Percentiles rank a stretch among this genome's conserved stretches.
Conservation (phyloP, 495 filamentous ascomycete genomes). For the Glutinoglossum americanum region DNA sequence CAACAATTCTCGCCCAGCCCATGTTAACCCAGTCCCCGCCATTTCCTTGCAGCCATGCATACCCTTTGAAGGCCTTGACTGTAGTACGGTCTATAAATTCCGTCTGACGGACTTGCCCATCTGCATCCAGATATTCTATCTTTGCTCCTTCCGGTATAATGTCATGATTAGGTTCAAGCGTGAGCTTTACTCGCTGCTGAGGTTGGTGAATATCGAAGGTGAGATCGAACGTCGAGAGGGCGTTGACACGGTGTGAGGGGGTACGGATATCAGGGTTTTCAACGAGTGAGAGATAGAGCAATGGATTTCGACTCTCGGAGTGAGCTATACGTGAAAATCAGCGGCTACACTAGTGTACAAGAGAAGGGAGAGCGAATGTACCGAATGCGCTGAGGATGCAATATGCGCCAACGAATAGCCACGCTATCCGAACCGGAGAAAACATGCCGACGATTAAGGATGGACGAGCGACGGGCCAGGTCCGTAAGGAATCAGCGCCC, state of each 20-base stretch:
- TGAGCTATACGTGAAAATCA: constrained; percentile 25
- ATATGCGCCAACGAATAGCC: neutral
- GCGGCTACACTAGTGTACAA: neutral
- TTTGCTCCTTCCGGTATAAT: constrained; percentile 57
- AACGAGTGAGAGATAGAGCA: constrained; percentile 49
- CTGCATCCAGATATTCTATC: constrained; percentile 43
- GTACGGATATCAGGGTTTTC: constrained; percentile 61
- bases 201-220: constrained; percentile 51
- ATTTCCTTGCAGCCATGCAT: constrained; percentile 43
- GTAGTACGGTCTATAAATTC: constrained; percentile 47
- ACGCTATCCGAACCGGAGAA: neutral
- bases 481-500: neutral
- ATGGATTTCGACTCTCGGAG: constrained; percentile 53
- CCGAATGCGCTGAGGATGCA: neutral
- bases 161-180: constrained; percentile 80
- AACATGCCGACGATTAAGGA: neutral
- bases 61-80: constrained; percentile 69
- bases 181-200: constrained; percentile 49
- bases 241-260: constrained; percentile 54
- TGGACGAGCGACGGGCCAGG: neutral
- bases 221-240: constrained; percentile 61
- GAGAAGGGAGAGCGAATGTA: neutral
- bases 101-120: constrained; percentile 37
- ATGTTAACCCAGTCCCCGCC: constrained; percentile 50
- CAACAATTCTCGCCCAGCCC: constrained; percentile 67